Conservation (phyloP, 805 yeast genomes). For the Huiozyma naganishii region DNA sequence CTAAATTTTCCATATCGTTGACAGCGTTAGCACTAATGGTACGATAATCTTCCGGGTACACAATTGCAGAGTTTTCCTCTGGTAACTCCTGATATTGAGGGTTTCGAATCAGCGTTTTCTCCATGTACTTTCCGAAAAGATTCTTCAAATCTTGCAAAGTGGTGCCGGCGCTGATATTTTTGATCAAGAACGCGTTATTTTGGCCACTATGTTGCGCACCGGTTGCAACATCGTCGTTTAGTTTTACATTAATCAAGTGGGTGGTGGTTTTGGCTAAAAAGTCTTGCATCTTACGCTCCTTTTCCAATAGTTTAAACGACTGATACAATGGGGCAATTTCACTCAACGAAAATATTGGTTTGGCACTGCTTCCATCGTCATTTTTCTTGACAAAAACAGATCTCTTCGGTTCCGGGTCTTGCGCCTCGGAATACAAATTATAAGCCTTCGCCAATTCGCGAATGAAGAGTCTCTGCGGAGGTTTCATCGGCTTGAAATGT, state of each 20-base stretch:
- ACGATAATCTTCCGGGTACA: constrained; percentile 27
- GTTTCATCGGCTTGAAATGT: constrained; percentile 66
- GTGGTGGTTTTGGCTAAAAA: constrained; percentile 19
- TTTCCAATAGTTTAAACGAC: constrained; percentile 30
- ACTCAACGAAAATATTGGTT: constrained; percentile 16
- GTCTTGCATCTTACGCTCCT: constrained; percentile 23
- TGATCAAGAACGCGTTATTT: constrained; percentile 44
- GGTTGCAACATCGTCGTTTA: constrained; percentile 13
- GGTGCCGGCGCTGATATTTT: constrained; percentile 43
- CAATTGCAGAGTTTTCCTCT: constrained; percentile 8
- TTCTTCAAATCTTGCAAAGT: constrained; percentile 35
- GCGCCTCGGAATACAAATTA: constrained; percentile 55
- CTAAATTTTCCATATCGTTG: constrained; percentile 32
- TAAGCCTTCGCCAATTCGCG: constrained; percentile 55
- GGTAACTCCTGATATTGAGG: constrained; percentile 12
- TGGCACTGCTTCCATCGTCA: constrained; percentile 14
- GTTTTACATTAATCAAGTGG: constrained; percentile 16
- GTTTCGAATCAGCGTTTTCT: constrained; percentile 20
- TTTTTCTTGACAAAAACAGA: constrained; percentile 49
- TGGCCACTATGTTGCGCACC: constrained; percentile 4
- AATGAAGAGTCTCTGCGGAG: constrained; percentile 57
- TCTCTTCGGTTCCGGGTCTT: constrained; percentile 72
- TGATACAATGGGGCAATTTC: constrained; percentile 35
- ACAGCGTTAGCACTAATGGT: constrained; percentile 32
- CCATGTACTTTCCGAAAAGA: constrained; percentile 23